Evolutionary conservation across 257 asterid species (phyloP), one percentile per base, ranked within the genome.

Genomic region (Asclepias syriaca): DNA sequence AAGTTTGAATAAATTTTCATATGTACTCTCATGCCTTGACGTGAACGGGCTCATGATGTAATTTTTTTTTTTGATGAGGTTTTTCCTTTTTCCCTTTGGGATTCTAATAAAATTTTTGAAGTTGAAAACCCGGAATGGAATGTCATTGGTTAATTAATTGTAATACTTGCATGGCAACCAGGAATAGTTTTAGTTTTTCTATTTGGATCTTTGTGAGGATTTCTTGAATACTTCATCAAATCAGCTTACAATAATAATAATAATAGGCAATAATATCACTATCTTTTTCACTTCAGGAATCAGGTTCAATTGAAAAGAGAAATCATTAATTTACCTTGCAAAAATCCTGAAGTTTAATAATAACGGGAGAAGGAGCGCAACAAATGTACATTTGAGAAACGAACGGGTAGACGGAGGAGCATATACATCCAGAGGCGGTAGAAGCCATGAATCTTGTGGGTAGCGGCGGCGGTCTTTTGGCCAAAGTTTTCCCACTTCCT

Each of bases 1-100:
- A 54, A 75, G 68, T 57, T 77, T 66, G 74, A 84, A 81, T 87
- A 84, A 84, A 77, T 53, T 72, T 72, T 59, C 55, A 24, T 13
- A 22, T 40, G 45, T 24, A 71, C 56, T 57, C 75, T 57, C 77
- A 46, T 70, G 72, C 70, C 72, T 75, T 46, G 32, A 37, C 32
- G 19, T 74, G 60, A 27, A 50, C 21, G 55, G 76, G 64, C 8
- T 50, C 5, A 10, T 72, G 61, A 21, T 37, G 21, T 37, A 61
- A 37, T 24, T 24, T 24, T 34, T 29, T 29, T 59, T 29, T 51
- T 8, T 40, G 46, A 8, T 43, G 46, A 43, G 48, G 0, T 43
- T 43, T 43, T 43, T 9, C 10, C 7, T 43, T 43, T 9, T 15
- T 49, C 13, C 13, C 13, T 49, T 8, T 21, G 7, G 27, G 59